Evolutionary conservation across 768 basidiomycete genomes (phyloP), one percentile per base, ranked within the genome.

Genomic region (Gyrodon lividus): DNA sequence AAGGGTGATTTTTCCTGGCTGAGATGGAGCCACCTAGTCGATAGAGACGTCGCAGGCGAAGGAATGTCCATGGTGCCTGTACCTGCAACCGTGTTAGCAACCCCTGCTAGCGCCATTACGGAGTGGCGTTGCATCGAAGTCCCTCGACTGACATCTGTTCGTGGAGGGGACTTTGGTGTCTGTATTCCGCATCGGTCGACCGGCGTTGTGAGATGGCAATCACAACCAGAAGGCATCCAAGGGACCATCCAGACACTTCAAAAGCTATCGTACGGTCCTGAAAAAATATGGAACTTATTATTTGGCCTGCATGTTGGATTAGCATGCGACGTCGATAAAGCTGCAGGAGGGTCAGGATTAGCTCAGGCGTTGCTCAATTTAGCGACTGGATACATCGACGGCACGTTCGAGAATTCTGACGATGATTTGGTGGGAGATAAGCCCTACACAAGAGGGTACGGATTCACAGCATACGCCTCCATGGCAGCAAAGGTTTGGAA

Each of bases 161-260:
- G 35, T 38, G 35, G 35, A 39, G 46, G 35, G 26, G 46, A 24
- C 14, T 4, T 19, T 48, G 46, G 46, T 17, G 46, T 48, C 26
- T 26, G 46, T 35, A 48, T 48, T 19, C 46, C 46, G 8, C 46
- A 48, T 48, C 46, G 46, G 23, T 48, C 46, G n/a, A 48, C 46
- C 7, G 46, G 46, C 7, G 46, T 48, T 5, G 9, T 48, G 19
- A 48, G 46, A 39, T 48, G 46, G 46, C 46, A 48, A 26, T 48
- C 46, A n/a, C 35, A 39, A 23, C 46, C 14, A 20, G 46, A 48
- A 39, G 46, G 38, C 35, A 48, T 48, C 23, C 34, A 39, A 38
- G 46, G 34, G 38, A 39, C 20, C 24, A 48, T 48, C 35, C 6
- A 48, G 23, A 40, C 28, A 10, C 35, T 48, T 28, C 35, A 48